A percentile compares a stretch with the other conserved stretches of the same genome.
phyloP scores from a whole-genome alignment of 1,139 yeast species.

The Sugiyamaella grinbergsii region DNA sequence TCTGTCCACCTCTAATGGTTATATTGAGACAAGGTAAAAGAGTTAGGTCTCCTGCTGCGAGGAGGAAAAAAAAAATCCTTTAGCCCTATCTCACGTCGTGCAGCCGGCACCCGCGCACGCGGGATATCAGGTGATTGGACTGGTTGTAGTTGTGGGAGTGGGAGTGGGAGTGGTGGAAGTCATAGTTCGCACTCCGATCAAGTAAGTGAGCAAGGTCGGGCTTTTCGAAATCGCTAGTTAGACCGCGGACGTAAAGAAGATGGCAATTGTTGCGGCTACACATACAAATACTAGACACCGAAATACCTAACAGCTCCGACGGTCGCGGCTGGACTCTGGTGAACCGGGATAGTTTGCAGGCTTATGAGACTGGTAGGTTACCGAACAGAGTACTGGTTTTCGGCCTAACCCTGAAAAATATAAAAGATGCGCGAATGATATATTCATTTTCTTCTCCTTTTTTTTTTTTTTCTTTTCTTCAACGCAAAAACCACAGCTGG shows the following conservation, averaged over 20 bases:
- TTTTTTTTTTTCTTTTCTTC: conserved; percentile 27
- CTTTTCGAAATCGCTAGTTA: too few relatives aligned
- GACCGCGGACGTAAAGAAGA: too few relatives aligned
- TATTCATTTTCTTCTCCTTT: not conserved
- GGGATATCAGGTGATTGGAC: conserved; percentile 7
- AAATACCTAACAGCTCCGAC: too few relatives aligned
- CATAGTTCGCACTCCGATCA: too few relatives aligned
- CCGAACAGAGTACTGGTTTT: not conserved
- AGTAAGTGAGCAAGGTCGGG: too few relatives aligned
- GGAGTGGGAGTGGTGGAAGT: too few relatives aligned
- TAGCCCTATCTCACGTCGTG: not conserved
- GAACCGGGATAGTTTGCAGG: too few relatives aligned
- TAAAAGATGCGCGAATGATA: not conserved
- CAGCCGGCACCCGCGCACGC: conserved; percentile 5
- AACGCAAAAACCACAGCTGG: conserved; percentile 43
- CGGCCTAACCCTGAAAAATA: conserved; percentile 11
- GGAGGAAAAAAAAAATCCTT: conserved; percentile 7
- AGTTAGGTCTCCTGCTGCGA: conserved; percentile 7
- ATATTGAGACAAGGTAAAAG: conserved; percentile 13
- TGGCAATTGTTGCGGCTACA: too few relatives aligned
- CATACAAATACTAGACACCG: too few relatives aligned
- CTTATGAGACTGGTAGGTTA: conserved; percentile 1
- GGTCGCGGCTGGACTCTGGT: too few relatives aligned
- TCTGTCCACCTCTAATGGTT: conserved; percentile 11
- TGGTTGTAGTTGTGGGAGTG: too few relatives aligned